Percentiles rank a stretch among this genome's conserved stretches.
phyloP scores from a whole-genome alignment of 495 filamentous ascomycete species.

The Penicillium daleae region DNA sequence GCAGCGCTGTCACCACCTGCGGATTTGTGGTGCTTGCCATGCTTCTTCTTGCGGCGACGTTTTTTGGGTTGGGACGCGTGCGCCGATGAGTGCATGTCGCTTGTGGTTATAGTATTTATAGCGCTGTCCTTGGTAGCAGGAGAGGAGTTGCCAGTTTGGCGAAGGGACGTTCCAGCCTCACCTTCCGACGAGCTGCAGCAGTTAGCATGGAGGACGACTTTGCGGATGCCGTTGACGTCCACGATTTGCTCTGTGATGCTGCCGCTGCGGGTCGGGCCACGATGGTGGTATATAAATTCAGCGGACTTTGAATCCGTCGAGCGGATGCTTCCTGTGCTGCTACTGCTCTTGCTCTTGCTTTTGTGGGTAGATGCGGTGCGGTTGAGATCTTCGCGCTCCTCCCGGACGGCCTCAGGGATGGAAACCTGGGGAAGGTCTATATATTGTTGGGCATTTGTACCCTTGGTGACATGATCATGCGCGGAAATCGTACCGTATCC shows the following conservation, averaged over 20 bases:
- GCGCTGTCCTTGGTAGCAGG: constrained; percentile 24
- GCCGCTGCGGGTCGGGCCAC: constrained; percentile 71
- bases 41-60: constrained; percentile 38
- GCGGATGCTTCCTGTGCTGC: constrained; percentile 39
- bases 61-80: background rate
- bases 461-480: constrained; percentile 26
- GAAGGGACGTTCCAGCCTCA: constrained; percentile 25
- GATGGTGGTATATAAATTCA: constrained; percentile 41
- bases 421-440: constrained; percentile 37
- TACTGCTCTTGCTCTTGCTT: constrained; percentile 22
- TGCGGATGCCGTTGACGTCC: constrained; percentile 79
- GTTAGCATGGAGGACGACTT: constrained; percentile 79
- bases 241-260: constrained; percentile 89
- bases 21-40: constrained; percentile 23
- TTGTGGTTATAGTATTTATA: constrained; percentile 6
- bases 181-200: constrained; percentile 54
- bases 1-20: constrained; percentile 6
- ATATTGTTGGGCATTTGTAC: constrained; percentile 29
- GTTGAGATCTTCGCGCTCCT: constrained; percentile 39
- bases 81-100: constrained; percentile 13
- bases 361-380: constrained; percentile 19
- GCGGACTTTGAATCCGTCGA: constrained; percentile 42
- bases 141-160: constrained; percentile 13
- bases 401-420: constrained; percentile 43
- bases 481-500: constrained; percentile 63